Evolutionary conservation across 371 early-diverging fungal genomes (phyloP).

Genomic region (Dinochytrium kinnereticum): DNA sequence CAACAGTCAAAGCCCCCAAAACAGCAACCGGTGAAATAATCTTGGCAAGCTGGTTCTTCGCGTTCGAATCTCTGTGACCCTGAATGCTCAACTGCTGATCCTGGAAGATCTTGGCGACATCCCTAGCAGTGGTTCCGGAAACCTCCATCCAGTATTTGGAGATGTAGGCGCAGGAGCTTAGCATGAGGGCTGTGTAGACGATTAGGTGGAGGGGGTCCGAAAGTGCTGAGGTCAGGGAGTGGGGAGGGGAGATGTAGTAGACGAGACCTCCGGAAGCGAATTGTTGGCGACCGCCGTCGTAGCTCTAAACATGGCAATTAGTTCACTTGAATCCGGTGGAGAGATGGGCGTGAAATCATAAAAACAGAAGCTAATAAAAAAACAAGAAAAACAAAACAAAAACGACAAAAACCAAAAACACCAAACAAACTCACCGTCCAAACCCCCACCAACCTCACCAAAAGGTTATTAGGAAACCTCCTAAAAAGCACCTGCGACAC

Average conservation of each 20-base stretch:
- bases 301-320: slow-evolving; percentile 29
- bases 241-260: slow-evolving; percentile 98
- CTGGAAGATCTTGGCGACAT: slow-evolving; percentile 96
- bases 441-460: slow-evolving; percentile 94
- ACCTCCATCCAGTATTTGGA: slow-evolving; percentile 99
- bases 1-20: slow-evolving; percentile 96
- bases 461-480: slow-evolving; percentile 91
- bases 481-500: slow-evolving; percentile 96
- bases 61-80: slow-evolving; percentile 93
- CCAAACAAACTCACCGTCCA: slow-evolving; percentile 74
- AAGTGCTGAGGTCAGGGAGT: slow-evolving; percentile 78
- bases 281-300: slow-evolving; percentile 85
- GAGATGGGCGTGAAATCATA: not conserved
- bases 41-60: slow-evolving; percentile 97
- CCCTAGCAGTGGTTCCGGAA: slow-evolving; percentile 95
- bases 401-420: not conserved
- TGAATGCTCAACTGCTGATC: slow-evolving; percentile 95
- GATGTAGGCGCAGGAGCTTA: slow-evolving; percentile 90
- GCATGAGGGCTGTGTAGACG: slow-evolving; percentile 89
- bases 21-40: slow-evolving; percentile 94
- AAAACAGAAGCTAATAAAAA: slow-evolving; percentile 23
- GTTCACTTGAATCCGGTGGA: not conserved
- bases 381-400: not conserved
- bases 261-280: slow-evolving; percentile 95
- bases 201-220: slow-evolving; percentile 91